Evolutionary conservation across 1,284 basidiomycete species (phyloP), one percentile per base, ranked within the genome.

Genomic region (Malassezia brasiliensis): DNA sequence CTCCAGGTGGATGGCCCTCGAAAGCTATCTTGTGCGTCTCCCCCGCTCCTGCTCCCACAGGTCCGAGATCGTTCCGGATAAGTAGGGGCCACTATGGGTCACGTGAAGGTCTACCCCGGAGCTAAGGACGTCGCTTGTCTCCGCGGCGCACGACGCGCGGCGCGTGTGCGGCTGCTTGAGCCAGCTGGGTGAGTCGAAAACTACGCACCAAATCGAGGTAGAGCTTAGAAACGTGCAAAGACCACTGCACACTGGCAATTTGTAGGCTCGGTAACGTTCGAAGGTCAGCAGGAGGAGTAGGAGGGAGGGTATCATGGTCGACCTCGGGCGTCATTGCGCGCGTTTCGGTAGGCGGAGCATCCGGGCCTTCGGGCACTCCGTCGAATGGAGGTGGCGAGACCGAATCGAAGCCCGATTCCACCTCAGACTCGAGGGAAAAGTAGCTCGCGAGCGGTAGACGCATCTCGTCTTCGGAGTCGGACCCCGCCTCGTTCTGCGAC

Each of bases 141-240:
- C 25, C 25, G 25, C 25, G 25, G 25, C 25, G 36, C 2, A 3
- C 15, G 15, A n/a, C 3, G n/a, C 36, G 36, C 15, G 36, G 36
- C n/a, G n/a, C 12, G 14, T 17, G 10, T 3, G 36, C 6, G 15
- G 3, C 36, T n/a, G 14, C 6, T 3, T 15, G 36, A 15, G 15
- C 41, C 7, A 44, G 41, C 41, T 44, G 41, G 5, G 38, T 40
- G 14, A 37, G 36, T 28, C 2, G 19, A 9, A 31, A 42, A 9
- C 3, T 14, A 42, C 52, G 35, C 42, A 54, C 52, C n/a, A 48
- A 20, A 14, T 38, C 32, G 9, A 56, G 40, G 25, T 52, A 57
- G 2, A 41, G 17, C 4, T 12, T 20, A 2, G 55, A 45, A 14
- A 57, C 46, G 17, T 52, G 44, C 15, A 52, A 32, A 4, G 50